These are phyloP conservation scores for Penicillium tannophilum DNA, from an alignment of 495 filamentous ascomycete genomes.

Conservation along the genomic window DNA sequence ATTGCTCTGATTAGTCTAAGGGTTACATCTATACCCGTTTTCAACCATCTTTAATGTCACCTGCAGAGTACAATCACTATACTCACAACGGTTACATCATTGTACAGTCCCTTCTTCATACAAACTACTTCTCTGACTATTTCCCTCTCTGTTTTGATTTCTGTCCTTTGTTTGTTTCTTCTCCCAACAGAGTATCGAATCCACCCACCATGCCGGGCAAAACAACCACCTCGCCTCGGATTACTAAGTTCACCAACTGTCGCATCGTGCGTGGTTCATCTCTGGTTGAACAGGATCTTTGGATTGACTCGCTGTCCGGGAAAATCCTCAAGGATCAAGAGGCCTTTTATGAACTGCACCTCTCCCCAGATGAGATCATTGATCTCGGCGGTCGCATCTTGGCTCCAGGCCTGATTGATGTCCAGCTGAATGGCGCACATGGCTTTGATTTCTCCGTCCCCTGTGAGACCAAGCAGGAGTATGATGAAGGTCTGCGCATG, in stretches of 20 bases:
- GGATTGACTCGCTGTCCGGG: conserved; percentile 73
- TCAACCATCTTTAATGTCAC: conserved; percentile 2
- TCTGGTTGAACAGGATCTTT: conserved; percentile 72
- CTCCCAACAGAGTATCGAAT: neutral
- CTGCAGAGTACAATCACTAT: conserved; percentile 2
- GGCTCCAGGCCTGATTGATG: conserved; percentile 80
- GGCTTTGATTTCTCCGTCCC: conserved; percentile 85
- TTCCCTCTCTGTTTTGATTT: conserved; percentile 1
- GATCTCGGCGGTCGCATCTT: conserved; percentile 78
- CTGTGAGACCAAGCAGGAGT: conserved; percentile 60
- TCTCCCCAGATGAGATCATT: conserved; percentile 55
- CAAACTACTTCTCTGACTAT: conserved; percentile 14
- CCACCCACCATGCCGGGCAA: conserved; percentile 42
- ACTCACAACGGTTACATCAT: conserved; percentile 29
- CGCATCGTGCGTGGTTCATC: conserved; percentile 63
- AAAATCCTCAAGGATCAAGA: conserved; percentile 76
- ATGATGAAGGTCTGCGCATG: conserved; percentile 63
- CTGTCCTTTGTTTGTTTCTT: conserved; percentile 6
- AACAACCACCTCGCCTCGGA: conserved; percentile 42
- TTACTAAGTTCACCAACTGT: conserved; percentile 85
- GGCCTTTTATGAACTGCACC: conserved; percentile 70
- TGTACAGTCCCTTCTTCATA: conserved; percentile 6
- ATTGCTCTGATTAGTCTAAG: conserved; percentile 1
- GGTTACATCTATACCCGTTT: conserved; percentile 9
- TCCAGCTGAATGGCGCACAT: conserved; percentile 82